Evolutionary conservation across 2,329 filamentous ascomycete species (phyloP), one percentile per base, ranked within the genome.

Genomic region (Pseudogymnoascus sp.): DNA sequence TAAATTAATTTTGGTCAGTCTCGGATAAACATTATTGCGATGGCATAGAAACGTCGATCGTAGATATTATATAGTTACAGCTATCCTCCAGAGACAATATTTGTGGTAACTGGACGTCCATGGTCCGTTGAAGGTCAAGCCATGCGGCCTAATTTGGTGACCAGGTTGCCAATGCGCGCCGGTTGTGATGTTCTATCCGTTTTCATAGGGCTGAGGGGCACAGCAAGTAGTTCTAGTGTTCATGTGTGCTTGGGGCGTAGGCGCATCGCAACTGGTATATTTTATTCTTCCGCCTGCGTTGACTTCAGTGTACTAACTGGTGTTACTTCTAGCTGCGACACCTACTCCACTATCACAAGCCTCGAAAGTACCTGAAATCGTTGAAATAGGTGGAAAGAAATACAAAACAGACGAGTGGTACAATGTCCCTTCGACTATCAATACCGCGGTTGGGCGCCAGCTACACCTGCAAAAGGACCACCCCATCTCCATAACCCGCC

Each of bases 391-490:
- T 16, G 87, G 83, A 66, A 81, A 80, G 65, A 76, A 75, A 8
- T 92, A 92, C 74, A 72, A 77, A 16, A 87, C 83, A 16, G 92
- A 97, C 72, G 75, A 81, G 61, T 97, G 91, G 89, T 94, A 89
- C 75, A 99, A 99, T 75, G 82, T 90, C 12, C 87, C 93, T 3
- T 70, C 82, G 26, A 88, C 87, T 62, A 92, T 99, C 66, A 78
- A 92, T 58, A 79, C 85, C 21, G 85, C 90, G 63, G 83, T 95
- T 58, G 82, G 86, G 55, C 88, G 91, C 65, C 86, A 84, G 62
- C 81, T 99, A n/a, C 94, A 99, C 75, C 82, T 96, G n/a, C 86
- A 94, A 72, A 84, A 87, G 65, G 87, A 96, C 75, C 94, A 99
- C 72, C 94, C 94, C 23, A 81, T 99, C 37, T 85, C 84, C 68